These are phyloP conservation scores for Fusarium pseudocircinatum DNA, from an alignment of 2,329 filamentous ascomycete genomes.

Conservation along the genomic window DNA sequence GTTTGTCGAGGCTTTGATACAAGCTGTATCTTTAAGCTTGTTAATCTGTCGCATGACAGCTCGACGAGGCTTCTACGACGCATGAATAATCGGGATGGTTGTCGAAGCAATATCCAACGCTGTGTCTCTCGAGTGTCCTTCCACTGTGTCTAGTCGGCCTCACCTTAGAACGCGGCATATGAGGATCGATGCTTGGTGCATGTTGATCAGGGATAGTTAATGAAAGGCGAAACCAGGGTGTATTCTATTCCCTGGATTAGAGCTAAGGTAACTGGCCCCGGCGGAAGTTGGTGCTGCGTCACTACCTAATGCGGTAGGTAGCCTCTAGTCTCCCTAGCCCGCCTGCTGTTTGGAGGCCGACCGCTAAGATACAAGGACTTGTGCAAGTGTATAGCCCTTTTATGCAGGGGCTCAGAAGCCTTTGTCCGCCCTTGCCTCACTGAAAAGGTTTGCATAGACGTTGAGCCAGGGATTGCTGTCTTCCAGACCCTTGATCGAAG, in stretches of 20 bases:
- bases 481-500: background rate
- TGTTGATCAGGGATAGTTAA: constrained; percentile 40
- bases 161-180: constrained; percentile 21
- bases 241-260: constrained; percentile 5
- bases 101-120: background rate
- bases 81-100: background rate
- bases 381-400: constrained; percentile 11
- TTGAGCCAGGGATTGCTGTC: background rate
- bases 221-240: constrained; percentile 20
- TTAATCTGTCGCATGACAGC: background rate
- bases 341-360: constrained; percentile 20
- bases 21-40: background rate
- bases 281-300: constrained; percentile 15
- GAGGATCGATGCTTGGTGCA: constrained; percentile 37
- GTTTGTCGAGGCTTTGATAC: constrained; percentile 21
- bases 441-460: constrained; percentile 3
- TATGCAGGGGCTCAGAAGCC: constrained; percentile 4
- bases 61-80: background rate
- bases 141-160: constrained; percentile 4
- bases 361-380: constrained; percentile 21
- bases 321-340: background rate
- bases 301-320: background rate
- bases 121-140: background rate
- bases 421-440: background rate
- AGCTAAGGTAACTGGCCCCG: background rate